Evolutionary conservation across 148 eudicot species (phyloP), one percentile per base, ranked within the genome.

Genomic region (Simmondsia chinensis): DNA sequence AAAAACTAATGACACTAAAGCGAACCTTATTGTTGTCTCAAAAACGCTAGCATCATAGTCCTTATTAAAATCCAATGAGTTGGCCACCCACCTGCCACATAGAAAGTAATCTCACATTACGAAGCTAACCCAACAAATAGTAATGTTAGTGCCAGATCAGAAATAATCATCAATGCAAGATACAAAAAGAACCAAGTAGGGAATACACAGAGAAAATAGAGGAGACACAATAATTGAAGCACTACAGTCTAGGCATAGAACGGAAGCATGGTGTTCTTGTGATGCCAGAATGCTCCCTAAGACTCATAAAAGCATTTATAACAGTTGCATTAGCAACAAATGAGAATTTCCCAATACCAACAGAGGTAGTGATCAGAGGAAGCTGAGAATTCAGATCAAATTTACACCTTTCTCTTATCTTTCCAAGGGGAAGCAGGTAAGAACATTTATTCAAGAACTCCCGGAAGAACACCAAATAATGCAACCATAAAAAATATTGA

Each of bases 1-100:
- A 46, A 39, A 23, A n/a, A 60, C 12, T 40, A 55, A 58, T 44
- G 39, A 63, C 52, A 61, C 50, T 79, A 79, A 85, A 85, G 83
- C 86, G 71, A 79, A 93, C 99, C 99, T 93, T 86, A 88, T 88
- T 74, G 94, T 88, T 70, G 96, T 88, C 81, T 88, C 96, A 47
- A 88, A 88, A 53, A 88, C 96, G 56, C 96, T 88, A 31, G 94
- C 96, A 40, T 83, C 96, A 61, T 88, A 88, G 46, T 80, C 77
- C 78, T 88, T 88, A 78, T 83, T 88, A 63, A 88, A 88, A 60
- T 88, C 79, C 89, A 88, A 51, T 14, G 94, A 70, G 64, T 45
- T 65, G 42, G 83, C 94, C 32, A 88, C 83, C 96, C 96, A 88
- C 61, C 96, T 88, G 89, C 54, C 66, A 70, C 2, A 42, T 12